Percentiles rank a stretch among this genome's conserved stretches.
phyloP scores from a whole-genome alignment of 352 stramenopile genomes.

The Thalassiosira mediterranea region DNA sequence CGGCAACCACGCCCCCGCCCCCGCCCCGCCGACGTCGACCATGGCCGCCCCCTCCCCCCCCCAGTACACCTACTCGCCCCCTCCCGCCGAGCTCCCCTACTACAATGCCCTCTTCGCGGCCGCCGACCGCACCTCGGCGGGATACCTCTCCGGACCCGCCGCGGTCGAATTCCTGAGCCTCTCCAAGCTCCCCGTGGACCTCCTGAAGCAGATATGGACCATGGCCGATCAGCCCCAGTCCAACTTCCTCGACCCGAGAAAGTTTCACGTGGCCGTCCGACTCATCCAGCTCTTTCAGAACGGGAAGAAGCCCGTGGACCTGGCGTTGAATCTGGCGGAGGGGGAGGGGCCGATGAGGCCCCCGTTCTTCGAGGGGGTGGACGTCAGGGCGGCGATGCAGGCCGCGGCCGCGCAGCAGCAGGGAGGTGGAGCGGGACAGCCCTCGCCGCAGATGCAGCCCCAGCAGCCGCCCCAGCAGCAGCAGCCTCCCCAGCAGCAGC shows the following conservation, averaged over 20 bases:
- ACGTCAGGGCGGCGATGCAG: neutral
- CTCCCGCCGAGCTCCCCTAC: conserved; percentile 66
- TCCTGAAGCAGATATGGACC: conserved; percentile 82
- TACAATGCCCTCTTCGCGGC: conserved; percentile 90
- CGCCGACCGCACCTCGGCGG: conserved; percentile 88
- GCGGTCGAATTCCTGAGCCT: conserved; percentile 92
- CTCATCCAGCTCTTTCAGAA: conserved; percentile 84
- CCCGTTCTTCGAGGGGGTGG: conserved; percentile 73
- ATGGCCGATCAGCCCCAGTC: conserved; percentile 67
- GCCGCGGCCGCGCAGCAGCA: neutral
- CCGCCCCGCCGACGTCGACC: neutral
- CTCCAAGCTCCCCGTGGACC: conserved; percentile 89
- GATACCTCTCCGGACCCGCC: conserved; percentile 87
- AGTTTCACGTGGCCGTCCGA: conserved; percentile 77
- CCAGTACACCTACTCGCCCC: conserved; percentile 26
- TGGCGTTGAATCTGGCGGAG: conserved; percentile 42
- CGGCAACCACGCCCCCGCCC: neutral
- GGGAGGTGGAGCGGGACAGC: conserved; percentile 8
- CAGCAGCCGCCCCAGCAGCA: neutral
- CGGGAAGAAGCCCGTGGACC: conserved; percentile 67
- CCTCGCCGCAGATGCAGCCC: conserved; percentile 19
- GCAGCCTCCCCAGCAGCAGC: conserved; percentile 15
- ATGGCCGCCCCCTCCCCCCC: neutral
- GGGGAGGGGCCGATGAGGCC: conserved; percentile 46
- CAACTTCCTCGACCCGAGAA: conserved; percentile 64